phyloP scores from a whole-genome alignment of 306 rosid species.

The Vigna trinervia region DNA sequence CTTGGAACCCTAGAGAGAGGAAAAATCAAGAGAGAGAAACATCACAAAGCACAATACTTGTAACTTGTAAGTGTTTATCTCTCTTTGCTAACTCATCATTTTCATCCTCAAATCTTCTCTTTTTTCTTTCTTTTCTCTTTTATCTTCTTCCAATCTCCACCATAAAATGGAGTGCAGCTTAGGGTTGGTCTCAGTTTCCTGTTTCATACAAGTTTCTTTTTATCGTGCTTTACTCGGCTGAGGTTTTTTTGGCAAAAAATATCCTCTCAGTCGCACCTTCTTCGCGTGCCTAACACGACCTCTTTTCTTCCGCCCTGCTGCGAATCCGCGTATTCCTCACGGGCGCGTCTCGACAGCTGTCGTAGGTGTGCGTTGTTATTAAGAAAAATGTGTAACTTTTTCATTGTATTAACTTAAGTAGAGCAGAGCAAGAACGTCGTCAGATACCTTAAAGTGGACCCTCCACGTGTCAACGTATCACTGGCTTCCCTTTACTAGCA shows the following conservation, averaged over 20 bases:
- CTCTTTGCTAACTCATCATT: constrained; percentile 26
- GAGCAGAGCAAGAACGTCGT: constrained; percentile 39
- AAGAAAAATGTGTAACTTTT: constrained; percentile 45
- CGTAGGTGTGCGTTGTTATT: neutral
- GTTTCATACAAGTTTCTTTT: constrained; percentile 58
- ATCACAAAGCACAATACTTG: constrained; percentile 22
- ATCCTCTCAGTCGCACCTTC: neutral
- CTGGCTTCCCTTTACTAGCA: constrained; percentile 23
- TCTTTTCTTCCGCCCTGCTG: rapidly evolving
- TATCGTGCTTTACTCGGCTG: constrained; percentile 23
- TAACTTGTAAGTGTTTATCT: constrained; percentile 35
- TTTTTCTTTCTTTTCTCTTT: constrained; percentile 26
- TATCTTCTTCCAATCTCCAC: constrained; percentile 37
- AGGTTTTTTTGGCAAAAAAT: constrained; percentile 22
- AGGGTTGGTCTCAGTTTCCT: constrained; percentile 71
- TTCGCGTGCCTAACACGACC: neutral
- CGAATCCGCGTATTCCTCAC: neutral
- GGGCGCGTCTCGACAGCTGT: constrained; percentile 51
- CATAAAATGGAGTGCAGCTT: constrained; percentile 50
- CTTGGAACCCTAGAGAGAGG: constrained; percentile 57
- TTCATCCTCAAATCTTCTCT: constrained; percentile 31
- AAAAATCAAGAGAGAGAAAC: constrained; percentile 36
- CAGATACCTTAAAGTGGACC: constrained; percentile 49
- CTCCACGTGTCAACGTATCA: constrained; percentile 45
- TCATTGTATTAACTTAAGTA: constrained; percentile 22